Conservation (phyloP, 352 stramenopile genomes). For the Globisporangium parvum region DNA sequence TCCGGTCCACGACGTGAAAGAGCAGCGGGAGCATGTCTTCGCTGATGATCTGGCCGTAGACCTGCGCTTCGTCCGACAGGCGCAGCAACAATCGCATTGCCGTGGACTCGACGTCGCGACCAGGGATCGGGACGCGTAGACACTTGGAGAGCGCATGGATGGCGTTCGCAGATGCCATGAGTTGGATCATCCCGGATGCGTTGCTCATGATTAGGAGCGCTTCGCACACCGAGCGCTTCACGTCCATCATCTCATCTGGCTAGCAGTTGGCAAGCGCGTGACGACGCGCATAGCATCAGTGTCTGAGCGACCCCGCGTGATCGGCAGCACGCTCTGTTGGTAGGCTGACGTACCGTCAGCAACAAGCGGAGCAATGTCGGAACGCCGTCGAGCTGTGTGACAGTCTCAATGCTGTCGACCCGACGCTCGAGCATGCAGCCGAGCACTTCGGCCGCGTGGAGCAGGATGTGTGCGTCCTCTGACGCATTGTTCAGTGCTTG, state of each 20-base stretch:
- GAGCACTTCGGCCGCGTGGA: slow-evolving; percentile 32
- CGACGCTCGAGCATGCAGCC: slow-evolving; percentile 27
- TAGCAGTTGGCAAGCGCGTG: slow-evolving; percentile 1
- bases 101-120: slow-evolving; percentile 24
- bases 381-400: slow-evolving; percentile 26
- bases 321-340: not conserved
- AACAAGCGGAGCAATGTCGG: slow-evolving; percentile 29
- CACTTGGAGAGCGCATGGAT: slow-evolving; percentile 31
- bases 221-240: slow-evolving; percentile 37
- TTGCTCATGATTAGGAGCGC: slow-evolving; percentile 33
- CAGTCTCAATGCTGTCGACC: slow-evolving; percentile 21
- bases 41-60: slow-evolving; percentile 54
- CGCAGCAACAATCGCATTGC: slow-evolving; percentile 31
- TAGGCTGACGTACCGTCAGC: slow-evolving; percentile 13
- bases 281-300: not conserved
- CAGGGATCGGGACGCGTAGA: slow-evolving; percentile 17
- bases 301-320: not conserved
- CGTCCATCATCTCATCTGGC: slow-evolving; percentile 20
- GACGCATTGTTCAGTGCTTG: slow-evolving; percentile 23
- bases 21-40: slow-evolving; percentile 41
- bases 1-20: slow-evolving; percentile 52
- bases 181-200: slow-evolving; percentile 26
- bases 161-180: slow-evolving; percentile 37
- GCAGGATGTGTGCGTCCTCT: slow-evolving; percentile 30
- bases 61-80: slow-evolving; percentile 26